These are phyloP conservation scores for Rossbeevera mucosa DNA, from an alignment of 768 basidiomycete species.

Conservation along the genomic window DNA sequence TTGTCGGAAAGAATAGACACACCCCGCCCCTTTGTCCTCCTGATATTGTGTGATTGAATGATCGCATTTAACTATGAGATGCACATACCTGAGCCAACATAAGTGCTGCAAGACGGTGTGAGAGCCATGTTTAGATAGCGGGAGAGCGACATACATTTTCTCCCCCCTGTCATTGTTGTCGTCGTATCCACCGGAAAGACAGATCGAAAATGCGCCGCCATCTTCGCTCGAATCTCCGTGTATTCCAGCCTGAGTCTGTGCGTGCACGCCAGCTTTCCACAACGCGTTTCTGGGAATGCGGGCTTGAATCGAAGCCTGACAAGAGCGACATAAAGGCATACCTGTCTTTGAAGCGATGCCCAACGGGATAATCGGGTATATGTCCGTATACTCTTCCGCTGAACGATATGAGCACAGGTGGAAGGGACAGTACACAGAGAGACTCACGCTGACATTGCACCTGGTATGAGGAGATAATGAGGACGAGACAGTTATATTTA, in stretches of 20 bases:
- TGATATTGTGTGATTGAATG: not conserved
- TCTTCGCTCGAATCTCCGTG: conserved; percentile 27
- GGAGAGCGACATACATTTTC: conserved; percentile 29
- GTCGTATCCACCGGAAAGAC: conserved; percentile 39
- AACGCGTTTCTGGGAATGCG: conserved; percentile 19
- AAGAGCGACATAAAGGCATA: not conserved
- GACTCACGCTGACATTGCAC: conserved; percentile 19
- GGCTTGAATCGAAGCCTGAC: not conserved
- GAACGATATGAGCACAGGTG: not conserved
- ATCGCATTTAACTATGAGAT: not conserved
- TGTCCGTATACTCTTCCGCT: conserved; percentile 28
- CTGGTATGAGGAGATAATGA: too few species aligned
- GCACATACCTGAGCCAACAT: conserved; percentile 31
- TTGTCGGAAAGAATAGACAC: not conserved
- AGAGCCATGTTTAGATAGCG: not conserved
- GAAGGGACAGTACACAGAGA: not conserved
- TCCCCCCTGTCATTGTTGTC: conserved; percentile 39
- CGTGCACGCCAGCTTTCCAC: conserved; percentile 32
- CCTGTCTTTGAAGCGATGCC: conserved; percentile 22
- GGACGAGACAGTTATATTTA: too few species aligned
- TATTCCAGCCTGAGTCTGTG: conserved; percentile 34
- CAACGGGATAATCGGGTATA: conserved; percentile 22
- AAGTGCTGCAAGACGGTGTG: conserved; percentile 22
- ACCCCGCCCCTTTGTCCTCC: conserved; percentile 25
- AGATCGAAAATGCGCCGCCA: conserved; percentile 38